Evolutionary conservation across 768 basidiomycete species (phyloP).

Genomic region (Lepiota venenata): DNA sequence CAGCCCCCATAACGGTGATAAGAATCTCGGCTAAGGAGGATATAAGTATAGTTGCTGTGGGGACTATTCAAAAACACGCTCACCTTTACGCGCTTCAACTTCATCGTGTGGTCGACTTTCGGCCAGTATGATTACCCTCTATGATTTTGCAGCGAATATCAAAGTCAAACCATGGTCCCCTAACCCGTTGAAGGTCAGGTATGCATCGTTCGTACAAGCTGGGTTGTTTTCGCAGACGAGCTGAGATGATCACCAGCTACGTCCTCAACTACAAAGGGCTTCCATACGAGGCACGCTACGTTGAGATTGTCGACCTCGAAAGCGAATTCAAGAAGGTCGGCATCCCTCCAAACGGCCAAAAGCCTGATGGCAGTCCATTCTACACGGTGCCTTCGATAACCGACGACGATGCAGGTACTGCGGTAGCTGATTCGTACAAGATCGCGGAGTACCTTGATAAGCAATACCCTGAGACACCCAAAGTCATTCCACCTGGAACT

Average conservation of each 20-base stretch:
- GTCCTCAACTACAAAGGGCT: slow-evolving; percentile 33
- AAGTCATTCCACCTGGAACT: slow-evolving; percentile 28
- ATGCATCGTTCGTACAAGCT: slow-evolving; percentile 1
- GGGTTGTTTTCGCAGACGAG: background rate
- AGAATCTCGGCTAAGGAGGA: too few species aligned
- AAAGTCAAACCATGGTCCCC: slow-evolving; percentile 4
- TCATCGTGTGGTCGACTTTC: too few species aligned
- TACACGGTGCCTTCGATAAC: slow-evolving; percentile 51
- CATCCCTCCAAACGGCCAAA: slow-evolving; percentile 29
- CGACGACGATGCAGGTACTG: slow-evolving; percentile 36
- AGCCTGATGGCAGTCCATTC: slow-evolving; percentile 25
- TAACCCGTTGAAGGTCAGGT: slow-evolving; percentile 12
- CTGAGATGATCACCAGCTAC: slow-evolving; percentile 19
- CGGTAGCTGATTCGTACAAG: slow-evolving; percentile 37
- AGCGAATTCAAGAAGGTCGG: slow-evolving; percentile 29
- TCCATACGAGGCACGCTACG: slow-evolving; percentile 44
- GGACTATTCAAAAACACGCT: too few species aligned
- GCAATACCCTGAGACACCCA: slow-evolving; percentile 37
- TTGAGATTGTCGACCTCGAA: slow-evolving; percentile 51
- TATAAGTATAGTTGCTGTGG: too few species aligned
- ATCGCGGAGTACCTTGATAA: slow-evolving; percentile 52
- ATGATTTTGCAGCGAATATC: slow-evolving; percentile 6
- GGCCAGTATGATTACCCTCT: slow-evolving; percentile 4
- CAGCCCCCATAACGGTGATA: too few species aligned
- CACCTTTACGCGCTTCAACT: too few species aligned